Percentiles rank a stretch among this genome's conserved stretches.
phyloP scores from a whole-genome alignment of 2,329 filamentous ascomycete species.

The Cordyceps militaris region DNA sequence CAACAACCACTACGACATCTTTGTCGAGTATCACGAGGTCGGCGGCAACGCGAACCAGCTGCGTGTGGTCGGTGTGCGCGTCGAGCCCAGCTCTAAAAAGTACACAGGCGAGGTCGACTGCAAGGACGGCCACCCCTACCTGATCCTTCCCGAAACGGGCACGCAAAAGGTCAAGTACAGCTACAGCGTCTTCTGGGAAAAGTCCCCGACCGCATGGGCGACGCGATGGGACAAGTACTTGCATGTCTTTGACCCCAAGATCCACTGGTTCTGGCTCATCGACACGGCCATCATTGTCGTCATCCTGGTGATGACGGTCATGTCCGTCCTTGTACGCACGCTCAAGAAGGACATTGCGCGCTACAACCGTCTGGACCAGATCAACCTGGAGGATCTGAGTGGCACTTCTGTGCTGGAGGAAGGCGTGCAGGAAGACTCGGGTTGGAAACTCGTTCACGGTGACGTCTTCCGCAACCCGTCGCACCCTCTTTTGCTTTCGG shows the following conservation, averaged over 20 bases:
- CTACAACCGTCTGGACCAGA: conserved; percentile 90
- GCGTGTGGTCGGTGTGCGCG: conserved; percentile 85
- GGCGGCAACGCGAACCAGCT: conserved; percentile 59
- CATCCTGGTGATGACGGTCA: conserved; percentile 83
- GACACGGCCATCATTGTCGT: conserved; percentile 94
- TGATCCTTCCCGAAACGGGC: conserved; percentile 55
- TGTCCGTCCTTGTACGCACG: conserved; percentile 82
- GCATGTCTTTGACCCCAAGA: conserved; percentile 94
- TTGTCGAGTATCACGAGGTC: conserved; percentile 85
- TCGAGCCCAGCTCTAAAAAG: conserved; percentile 70
- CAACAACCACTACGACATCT: conserved; percentile 95
- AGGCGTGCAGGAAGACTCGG: conserved; percentile 93
- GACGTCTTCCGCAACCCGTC: conserved; percentile 90
- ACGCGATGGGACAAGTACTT: conserved; percentile 99
- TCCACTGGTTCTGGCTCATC: conserved; percentile 98
- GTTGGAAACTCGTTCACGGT: conserved; percentile 96
- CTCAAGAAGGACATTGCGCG: conserved; percentile 91
- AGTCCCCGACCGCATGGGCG: conserved; percentile 82
- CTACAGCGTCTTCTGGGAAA: conserved; percentile 86
- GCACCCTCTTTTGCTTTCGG: conserved; percentile 73
- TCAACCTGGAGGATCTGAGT: conserved; percentile 82
- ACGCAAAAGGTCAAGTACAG: conserved; percentile 70
- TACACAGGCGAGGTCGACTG: conserved; percentile 56
- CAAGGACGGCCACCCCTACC: conserved; percentile 43
- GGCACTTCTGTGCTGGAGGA: conserved; percentile 76